Base-by-base conservation (phyloP, 805 yeast species). In the Candida dendrica region DNA sequence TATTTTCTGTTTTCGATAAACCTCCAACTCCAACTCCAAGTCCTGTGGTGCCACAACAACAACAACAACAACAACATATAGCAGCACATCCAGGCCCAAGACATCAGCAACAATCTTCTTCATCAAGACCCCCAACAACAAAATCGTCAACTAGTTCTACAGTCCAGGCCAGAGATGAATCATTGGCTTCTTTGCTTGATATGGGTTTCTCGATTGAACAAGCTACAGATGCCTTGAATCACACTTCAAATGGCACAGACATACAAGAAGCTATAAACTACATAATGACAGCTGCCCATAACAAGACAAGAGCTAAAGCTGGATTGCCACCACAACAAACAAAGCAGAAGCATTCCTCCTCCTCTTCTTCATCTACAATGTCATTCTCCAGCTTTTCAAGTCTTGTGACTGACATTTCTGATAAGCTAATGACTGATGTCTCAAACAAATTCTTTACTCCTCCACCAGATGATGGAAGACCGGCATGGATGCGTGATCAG, bases 401-500 rank as follows among this genome's bases (percentile, higher is more conserved):
- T 27, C 18, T 51, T 9, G 39, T 56, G n/a, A 44, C 49, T 6
- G 47, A 48, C 17, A 54, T 49, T 11, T 47, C 55, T 13, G 53
- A 48, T 41, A 55, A 53, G 22, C 44, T 54, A 2, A 41, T 47
- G 24, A 40, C 32, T 33, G 53, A 55, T 19, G 47, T 44, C 6
- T 68, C 65, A 11, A 74, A 68, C 42, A 51, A 54, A 20, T 45
- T 57, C 11, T 46, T 55, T 36, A 35, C 53, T 0, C 49, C 46
- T n/a, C 45, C 49, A 16, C 39, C 52, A 15, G 49, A 45, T 36
- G 67, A 66, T 39, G 69, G 66, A 6, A 58, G 55, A 48, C 95
- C 95, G 0, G 77, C 81, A 2, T 86, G 95, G 95, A 81, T 86
- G 89, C 71, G 65, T 43, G 72, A 76, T 45, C 81, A 75, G 50